phyloP scores from a whole-genome alignment of 106 monocot species.

The Triglochin maritima region DNA sequence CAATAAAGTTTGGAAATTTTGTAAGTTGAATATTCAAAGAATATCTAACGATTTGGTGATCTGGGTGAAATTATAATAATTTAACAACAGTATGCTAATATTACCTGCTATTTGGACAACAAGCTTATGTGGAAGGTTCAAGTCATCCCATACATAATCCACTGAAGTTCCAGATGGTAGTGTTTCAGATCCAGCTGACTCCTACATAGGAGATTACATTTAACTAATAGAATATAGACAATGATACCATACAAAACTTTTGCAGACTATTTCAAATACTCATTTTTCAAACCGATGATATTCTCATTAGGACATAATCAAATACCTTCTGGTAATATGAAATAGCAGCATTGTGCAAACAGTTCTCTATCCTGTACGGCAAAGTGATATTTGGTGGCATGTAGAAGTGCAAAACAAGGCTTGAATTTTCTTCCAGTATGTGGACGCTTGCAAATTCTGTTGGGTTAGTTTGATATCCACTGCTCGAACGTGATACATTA shows the following conservation, averaged over 20 bases:
- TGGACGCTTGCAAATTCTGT: slow-evolving; percentile 47
- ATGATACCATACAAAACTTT: no score
- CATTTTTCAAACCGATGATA: no score
- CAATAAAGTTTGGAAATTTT: no score
- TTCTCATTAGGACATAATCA: no score
- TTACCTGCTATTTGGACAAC: slow-evolving; percentile 62
- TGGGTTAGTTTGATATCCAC: slow-evolving; percentile 3
- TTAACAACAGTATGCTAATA: slow-evolving; percentile 1
- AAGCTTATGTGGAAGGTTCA: slow-evolving; percentile 72
- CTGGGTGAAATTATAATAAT: not conserved
- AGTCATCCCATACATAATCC: slow-evolving; percentile 82
- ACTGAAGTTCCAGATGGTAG: slow-evolving; percentile 45
- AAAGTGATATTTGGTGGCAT: slow-evolving; percentile 37
- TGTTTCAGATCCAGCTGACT: slow-evolving; percentile 32
- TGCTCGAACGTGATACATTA: slow-evolving; percentile 3
- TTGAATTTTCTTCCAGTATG: slow-evolving; percentile 54
- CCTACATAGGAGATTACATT: slow-evolving; percentile 25
- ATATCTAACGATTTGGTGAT: no score
- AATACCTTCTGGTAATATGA: slow-evolving; percentile 74
- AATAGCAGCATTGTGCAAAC: slow-evolving; percentile 36
- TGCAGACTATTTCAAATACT: no score
- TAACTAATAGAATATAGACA: no score
- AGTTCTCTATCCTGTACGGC: slow-evolving; percentile 84
- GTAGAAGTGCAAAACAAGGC: slow-evolving; percentile 50
- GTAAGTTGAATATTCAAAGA: no score